Evolutionary conservation across 108 stramenopile genomes (phyloP), one percentile per base, ranked within the genome.

Genomic region (Skeletonema menzelii): DNA sequence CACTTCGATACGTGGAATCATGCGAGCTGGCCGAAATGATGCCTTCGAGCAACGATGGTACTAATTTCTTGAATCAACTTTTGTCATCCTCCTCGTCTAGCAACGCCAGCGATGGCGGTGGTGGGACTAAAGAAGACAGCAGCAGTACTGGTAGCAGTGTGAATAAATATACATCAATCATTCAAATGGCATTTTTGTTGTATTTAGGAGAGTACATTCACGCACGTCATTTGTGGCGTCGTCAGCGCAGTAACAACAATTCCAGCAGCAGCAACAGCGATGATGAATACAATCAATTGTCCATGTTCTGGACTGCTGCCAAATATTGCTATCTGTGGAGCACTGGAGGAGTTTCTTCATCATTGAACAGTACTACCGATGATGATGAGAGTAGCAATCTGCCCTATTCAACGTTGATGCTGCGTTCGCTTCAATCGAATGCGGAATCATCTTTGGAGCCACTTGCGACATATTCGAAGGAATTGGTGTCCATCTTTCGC

Each of bases 171-270:
- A 12, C 66, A 35, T 30, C 65, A 27, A 72, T 82, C 30, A 67
- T 70, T 27, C 61, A 82, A 64, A 82, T 82, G 82, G 82, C 82
- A 4, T 59, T 73, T 32, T 55, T 82, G 42, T 59, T 83, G 3
- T 70, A 75, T 73, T 63, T 83, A 59, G 75, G 70, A 19, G 82
- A 83, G 46, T 83, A 79, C 15, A 53, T 30, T 26, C 82, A 83
- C 68, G 82, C 74, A 17, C 67, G 67, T 34, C 78, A 83, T 65
- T 65, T 79, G 30, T 83, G 77, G 75, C 62, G 74, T 58, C 73
- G 77, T 35, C 35, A 56, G 13, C 37, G 24, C 58, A 44, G 34
- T 28, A 63, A 63, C 46, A 20, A 31, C 11, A 49, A 30, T 24
- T 32, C 13, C 27, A 32, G 15, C 30, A 42, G 22, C 38, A 62